Percentiles rank a stretch among this genome's conserved stretches.
Conservation (phyloP, 345 rosid species). For the Cardamine chenopodiifolia region DNA sequence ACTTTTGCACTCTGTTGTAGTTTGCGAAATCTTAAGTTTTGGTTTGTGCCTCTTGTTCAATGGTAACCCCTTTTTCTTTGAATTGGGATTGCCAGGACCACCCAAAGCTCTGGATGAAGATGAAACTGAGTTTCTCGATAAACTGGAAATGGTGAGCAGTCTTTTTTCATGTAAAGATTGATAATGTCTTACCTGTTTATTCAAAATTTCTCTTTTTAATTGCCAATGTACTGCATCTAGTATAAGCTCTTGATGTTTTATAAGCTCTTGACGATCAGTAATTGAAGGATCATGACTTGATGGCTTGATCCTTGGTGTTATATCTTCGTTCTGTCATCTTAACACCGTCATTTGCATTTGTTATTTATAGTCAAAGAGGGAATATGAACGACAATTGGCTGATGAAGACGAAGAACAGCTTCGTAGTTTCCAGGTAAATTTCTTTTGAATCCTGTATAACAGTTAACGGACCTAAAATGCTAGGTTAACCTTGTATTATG, state of each 20-base stretch:
- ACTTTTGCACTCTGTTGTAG: not conserved
- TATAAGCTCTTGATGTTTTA: slow-evolving; percentile 12
- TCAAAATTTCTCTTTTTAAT: not conserved
- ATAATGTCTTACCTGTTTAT: not conserved
- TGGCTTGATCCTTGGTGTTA: not conserved
- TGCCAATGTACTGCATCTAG: not conserved
- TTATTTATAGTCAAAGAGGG: slow-evolving; percentile 66
- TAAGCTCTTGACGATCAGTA: not conserved
- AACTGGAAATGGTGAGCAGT: slow-evolving; percentile 66
- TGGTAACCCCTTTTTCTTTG: slow-evolving; percentile 4
- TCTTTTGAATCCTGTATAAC: not conserved
- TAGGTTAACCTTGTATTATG: not conserved
- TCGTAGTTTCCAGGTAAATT: slow-evolving; percentile 75
- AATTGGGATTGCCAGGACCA: slow-evolving; percentile 59
- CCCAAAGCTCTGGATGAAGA: slow-evolving; percentile 98
- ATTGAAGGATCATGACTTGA: slow-evolving; percentile 6
- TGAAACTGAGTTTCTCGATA: slow-evolving; percentile 95
- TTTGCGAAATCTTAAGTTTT: not conserved
- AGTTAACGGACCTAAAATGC: not conserved
- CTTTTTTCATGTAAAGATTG: not conserved
- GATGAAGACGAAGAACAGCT: slow-evolving; percentile 76
- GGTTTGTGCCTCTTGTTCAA: not conserved
- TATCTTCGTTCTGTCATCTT: not conserved
- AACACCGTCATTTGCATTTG: slow-evolving; percentile 3
- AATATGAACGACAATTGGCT: slow-evolving; percentile 72